Percentiles rank a stretch among this genome's conserved stretches.
Evolutionary conservation across 305 asterid species (phyloP).

Genomic region (Fraxinus floribunda): DNA sequence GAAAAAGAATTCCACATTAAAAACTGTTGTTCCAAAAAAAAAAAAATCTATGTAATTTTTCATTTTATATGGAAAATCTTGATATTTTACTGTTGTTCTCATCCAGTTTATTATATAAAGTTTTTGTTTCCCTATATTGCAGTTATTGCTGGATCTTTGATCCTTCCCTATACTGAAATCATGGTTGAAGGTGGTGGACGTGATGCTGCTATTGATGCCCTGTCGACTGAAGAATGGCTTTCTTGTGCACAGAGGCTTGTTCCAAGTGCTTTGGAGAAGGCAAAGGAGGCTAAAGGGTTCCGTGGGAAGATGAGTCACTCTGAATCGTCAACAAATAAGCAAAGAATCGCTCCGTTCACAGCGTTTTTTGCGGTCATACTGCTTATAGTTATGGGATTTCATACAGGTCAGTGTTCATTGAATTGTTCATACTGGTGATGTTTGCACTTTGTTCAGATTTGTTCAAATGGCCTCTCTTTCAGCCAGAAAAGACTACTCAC

Average conservation of each 20-base stretch:
- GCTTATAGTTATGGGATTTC: slow-evolving; percentile 33
- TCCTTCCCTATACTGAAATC: slow-evolving; percentile 13
- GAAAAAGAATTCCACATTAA: no score
- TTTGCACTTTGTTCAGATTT: no score
- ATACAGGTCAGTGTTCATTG: slow-evolving; percentile 37
- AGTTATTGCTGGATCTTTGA: slow-evolving; percentile 26
- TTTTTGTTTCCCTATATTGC: slow-evolving; percentile 30
- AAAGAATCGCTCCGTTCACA: slow-evolving; percentile 28
- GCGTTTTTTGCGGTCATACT: slow-evolving; percentile 30
- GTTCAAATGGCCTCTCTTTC: no score
- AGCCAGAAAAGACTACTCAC: no score
- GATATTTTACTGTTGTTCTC: not conserved
- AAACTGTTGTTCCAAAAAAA: no score
- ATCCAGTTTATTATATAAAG: slow-evolving; percentile 2
- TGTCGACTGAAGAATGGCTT: slow-evolving; percentile 75
- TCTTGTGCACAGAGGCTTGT: slow-evolving; percentile 65
- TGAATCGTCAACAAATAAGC: slow-evolving; percentile 31
- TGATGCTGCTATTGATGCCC: slow-evolving; percentile 28
- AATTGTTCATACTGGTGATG: not conserved
- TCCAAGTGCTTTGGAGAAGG: slow-evolving; percentile 64
- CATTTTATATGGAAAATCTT: not conserved
- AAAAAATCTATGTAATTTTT: not conserved
- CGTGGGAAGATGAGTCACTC: slow-evolving; percentile 46
- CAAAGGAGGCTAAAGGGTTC: slow-evolving; percentile 65
- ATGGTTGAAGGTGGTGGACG: slow-evolving; percentile 59